These are phyloP conservation scores for Massariosphaeria phaeospora DNA, from an alignment of 495 filamentous ascomycete genomes.

Conservation along the genomic window DNA sequence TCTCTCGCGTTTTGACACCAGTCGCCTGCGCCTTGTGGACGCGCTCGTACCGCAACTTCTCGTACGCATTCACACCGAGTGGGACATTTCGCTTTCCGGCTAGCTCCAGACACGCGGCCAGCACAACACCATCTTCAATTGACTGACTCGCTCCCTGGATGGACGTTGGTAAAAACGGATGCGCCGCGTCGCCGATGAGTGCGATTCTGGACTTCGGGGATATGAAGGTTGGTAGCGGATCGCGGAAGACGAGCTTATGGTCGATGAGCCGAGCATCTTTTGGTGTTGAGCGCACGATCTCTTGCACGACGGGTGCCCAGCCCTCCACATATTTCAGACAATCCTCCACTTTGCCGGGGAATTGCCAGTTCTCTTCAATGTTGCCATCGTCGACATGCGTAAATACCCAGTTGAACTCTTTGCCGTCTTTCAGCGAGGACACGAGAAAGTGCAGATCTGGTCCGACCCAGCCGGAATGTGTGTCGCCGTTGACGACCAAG, in stretches of 20 bases:
- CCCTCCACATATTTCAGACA: conserved; percentile 34
- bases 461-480: conserved; percentile 35
- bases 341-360: conserved; percentile 35
- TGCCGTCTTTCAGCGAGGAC: conserved; percentile 34
- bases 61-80: conserved; percentile 31
- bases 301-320: conserved; percentile 35
- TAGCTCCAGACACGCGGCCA: conserved; percentile 37
- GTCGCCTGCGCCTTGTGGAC: conserved; percentile 36
- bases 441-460: conserved; percentile 40
- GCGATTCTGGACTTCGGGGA: conserved; percentile 34
- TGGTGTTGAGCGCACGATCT: conserved; percentile 37
- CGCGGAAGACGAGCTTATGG: conserved; percentile 39
- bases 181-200: conserved; percentile 40
- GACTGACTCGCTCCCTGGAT: conserved; percentile 40
- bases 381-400: conserved; percentile 38
- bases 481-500: conserved; percentile 34
- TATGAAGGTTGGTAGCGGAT: conserved; percentile 39
- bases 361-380: conserved; percentile 37
- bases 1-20: conserved; percentile 36
- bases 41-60: conserved; percentile 38
- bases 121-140: conserved; percentile 39
- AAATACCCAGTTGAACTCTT: conserved; percentile 39
- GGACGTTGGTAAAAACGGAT: conserved; percentile 40
- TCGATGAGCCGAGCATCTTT: conserved; percentile 37
- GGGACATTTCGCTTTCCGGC: conserved; percentile 24